Base-by-base conservation (phyloP, 306 rosid species). In the Dalbergia oliveri region DNA sequence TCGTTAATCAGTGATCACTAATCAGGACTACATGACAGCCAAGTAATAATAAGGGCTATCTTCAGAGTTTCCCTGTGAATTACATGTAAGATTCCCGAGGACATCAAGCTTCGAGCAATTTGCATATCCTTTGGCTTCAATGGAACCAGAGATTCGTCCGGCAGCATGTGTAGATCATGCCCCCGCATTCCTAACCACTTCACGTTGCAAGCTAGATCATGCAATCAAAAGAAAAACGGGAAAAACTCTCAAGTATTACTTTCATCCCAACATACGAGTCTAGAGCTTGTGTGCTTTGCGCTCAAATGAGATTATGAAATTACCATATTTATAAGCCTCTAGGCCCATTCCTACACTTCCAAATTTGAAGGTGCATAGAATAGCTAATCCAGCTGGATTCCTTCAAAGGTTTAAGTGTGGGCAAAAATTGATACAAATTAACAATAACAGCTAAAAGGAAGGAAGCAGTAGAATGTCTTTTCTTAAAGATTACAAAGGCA, bases 301-400 rank as follows among this genome's bases (percentile, higher is more conserved):
- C 54, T 68, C 64, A 51, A 53, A 16, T 31, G 60, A 34, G 45
- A 61, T 21, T 26, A 75, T 13, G 67, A 86, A 71, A 23, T 54
- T 87, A 93, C 98, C 99, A 9, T 93, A 90, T 90, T 90, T 87
- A 65, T 93, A 93, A 39, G 97, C 97, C 82, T 95, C 98, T 70
- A 95, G 87, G 84, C 97, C 98, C 97, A 91, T 93, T 81, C 93
- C 91, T 65, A 93, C 72, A 61, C 99, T 91, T 75, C 99, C 99
- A 56, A 81, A 90, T 85, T 95, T 90, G 89, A 88, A 93, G 74
- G 97, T 93, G 86, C 97, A 90, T 10, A 95, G 78, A 76, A 95
- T 91, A n/a, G 94, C 94, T 70, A 91, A 88, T 73, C 97, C 99
- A 79, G 98, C 97, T 65, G 99, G 99, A 77, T 95, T 93, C 99